These are phyloP conservation scores for Aspergillus luchuensis DNA, from an alignment of 2,329 filamentous ascomycete genomes.

Conservation along the genomic window DNA sequence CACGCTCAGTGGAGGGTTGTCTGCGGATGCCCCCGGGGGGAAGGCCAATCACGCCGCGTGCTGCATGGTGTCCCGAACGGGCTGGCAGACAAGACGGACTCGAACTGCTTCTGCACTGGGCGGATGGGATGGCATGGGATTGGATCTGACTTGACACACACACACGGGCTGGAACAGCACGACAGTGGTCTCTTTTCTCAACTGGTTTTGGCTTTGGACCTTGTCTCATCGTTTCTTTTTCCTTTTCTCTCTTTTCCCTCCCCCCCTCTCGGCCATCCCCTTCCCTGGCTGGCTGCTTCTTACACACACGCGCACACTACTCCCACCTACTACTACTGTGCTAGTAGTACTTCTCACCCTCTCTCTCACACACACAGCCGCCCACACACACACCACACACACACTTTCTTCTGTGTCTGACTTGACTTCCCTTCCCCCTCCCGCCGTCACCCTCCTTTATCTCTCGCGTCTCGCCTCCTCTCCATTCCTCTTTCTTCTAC, in stretches of 20 bases:
- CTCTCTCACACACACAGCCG: background rate
- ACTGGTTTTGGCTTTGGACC: conserved; percentile 5
- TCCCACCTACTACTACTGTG: background rate
- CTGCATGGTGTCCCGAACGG: conserved; percentile 4
- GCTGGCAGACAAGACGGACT: background rate
- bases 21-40: background rate
- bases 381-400: background rate
- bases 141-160: background rate
- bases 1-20: background rate
- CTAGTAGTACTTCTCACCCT: background rate
- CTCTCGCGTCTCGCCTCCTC: conserved; percentile 6
- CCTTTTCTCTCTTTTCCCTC: conserved; percentile 9
- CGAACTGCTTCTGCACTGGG: background rate
- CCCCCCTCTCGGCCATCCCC: background rate
- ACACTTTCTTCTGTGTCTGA: background rate
- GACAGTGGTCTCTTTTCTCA: background rate
- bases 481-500: conserved; percentile 11
- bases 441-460: conserved; percentile 8
- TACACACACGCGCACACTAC: background rate
- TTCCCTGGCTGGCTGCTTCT: conserved; percentile 6
- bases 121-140: background rate
- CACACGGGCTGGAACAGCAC: conserved; percentile 7
- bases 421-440: background rate
- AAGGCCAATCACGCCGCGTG: conserved; percentile 5
- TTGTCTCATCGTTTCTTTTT: conserved; percentile 2